Evolutionary conservation across 2,329 filamentous ascomycete genomes (phyloP).

Genomic region (Fusarium sp.): DNA sequence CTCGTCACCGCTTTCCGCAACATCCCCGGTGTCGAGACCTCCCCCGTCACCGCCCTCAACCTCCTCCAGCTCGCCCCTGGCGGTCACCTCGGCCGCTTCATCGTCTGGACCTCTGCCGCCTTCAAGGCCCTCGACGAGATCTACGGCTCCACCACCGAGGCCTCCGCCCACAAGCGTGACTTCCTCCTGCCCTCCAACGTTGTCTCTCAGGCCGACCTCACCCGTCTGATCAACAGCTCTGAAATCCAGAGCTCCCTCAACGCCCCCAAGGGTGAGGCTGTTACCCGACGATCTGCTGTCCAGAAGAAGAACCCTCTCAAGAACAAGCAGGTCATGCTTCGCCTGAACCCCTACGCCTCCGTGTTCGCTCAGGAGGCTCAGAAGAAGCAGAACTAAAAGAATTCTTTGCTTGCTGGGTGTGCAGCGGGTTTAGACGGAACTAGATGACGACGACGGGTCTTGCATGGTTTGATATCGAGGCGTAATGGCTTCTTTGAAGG

Average conservation of each 20-base stretch:
- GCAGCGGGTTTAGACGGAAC: constrained; percentile 49
- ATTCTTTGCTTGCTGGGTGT: constrained; percentile 52
- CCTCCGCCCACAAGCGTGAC: constrained; percentile 97
- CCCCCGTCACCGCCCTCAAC: constrained; percentile 92
- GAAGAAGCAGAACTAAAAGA: constrained; percentile 55
- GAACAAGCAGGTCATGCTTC: constrained; percentile 99
- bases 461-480: constrained; percentile 53
- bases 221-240: constrained; percentile 98
- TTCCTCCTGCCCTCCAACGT: constrained; percentile 95
- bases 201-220: constrained; percentile 93
- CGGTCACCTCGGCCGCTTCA: constrained; percentile 98
- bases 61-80: constrained; percentile 98
- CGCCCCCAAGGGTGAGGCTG: constrained; percentile 87
- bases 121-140: constrained; percentile 97
- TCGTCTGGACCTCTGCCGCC: constrained; percentile 97
- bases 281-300: constrained; percentile 88
- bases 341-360: constrained; percentile 97
- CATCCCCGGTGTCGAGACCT: constrained; percentile 97
- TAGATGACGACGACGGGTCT: constrained; percentile 40
- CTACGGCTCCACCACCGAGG: constrained; percentile 92
- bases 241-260: constrained; percentile 97
- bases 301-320: constrained; percentile 99
- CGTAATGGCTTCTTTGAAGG: constrained; percentile 53
- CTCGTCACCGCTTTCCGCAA: constrained; percentile 97
- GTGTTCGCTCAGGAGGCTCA: constrained; percentile 79